Conservation (phyloP, 495 filamentous ascomycete genomes). For the Penicillium bialowiezense region DNA sequence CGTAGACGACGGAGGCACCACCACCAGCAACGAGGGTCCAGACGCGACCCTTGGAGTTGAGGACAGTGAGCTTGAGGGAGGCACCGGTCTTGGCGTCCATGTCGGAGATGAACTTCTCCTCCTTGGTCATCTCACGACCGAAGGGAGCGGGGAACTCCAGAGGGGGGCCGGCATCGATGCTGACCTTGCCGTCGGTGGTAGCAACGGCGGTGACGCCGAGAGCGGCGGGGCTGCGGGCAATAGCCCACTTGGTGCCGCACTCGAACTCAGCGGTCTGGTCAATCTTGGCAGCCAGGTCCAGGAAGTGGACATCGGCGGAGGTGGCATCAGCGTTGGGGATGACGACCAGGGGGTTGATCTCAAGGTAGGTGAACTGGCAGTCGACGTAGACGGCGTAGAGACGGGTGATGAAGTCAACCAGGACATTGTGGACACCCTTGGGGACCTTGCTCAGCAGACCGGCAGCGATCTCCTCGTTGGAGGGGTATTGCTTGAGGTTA, state of each 20-base stretch:
- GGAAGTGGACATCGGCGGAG: constrained; percentile 94
- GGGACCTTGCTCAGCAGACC: constrained; percentile 89
- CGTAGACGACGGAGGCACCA: constrained; percentile 98
- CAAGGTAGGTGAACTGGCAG: constrained; percentile 99
- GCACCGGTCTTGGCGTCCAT: constrained; percentile 99
- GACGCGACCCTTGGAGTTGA: constrained; percentile 86
- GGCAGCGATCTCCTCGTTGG: constrained; percentile 86
- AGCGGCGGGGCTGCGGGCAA: constrained; percentile 83
- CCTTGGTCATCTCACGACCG: constrained; percentile 95
- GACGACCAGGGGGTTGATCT: constrained; percentile 98
- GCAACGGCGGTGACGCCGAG: constrained; percentile 67
- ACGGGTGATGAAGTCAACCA: constrained; percentile 94
- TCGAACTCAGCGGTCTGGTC: constrained; percentile 99
- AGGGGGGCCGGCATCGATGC: constrained; percentile 92
- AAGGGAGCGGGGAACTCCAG: constrained; percentile 99
- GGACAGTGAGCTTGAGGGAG: constrained; percentile 94
- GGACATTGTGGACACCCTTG: constrained; percentile 91
- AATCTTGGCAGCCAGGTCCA: constrained; percentile 97
- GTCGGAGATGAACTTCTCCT: constrained; percentile 97
- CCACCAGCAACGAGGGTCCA: constrained; percentile 99
- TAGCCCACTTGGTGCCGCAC: constrained; percentile 97
- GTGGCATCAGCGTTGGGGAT: constrained; percentile 91
- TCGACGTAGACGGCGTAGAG: constrained; percentile 98
- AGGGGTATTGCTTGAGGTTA: constrained; percentile 90
- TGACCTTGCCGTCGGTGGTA: constrained; percentile 69